phyloP scores from a whole-genome alignment of 2,329 filamentous ascomycete species.

The Hyphodiscus sp. region DNA sequence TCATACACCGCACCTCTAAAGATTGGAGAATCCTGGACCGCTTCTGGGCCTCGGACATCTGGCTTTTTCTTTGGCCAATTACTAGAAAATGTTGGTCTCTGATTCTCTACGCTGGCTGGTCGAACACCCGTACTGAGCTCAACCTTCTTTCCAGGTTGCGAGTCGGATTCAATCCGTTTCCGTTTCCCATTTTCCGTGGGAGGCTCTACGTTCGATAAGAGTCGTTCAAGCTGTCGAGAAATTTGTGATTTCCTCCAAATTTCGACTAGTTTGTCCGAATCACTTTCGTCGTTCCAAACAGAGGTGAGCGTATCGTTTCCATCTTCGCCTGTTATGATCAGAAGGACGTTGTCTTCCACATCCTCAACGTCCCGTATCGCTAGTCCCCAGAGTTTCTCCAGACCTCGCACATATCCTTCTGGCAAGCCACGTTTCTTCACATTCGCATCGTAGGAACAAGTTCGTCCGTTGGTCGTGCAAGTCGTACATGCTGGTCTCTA shows the following conservation, averaged over 20 bases:
- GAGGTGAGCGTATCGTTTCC: conserved; percentile 26
- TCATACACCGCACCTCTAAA: background rate
- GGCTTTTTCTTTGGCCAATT: conserved; percentile 4
- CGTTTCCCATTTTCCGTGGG: conserved; percentile 19
- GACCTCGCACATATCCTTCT: conserved; percentile 70
- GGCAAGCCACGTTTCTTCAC: conserved; percentile 73
- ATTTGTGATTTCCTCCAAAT: conserved; percentile 29
- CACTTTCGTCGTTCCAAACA: conserved; percentile 26
- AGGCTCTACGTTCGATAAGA: conserved; percentile 25
- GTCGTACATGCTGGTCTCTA: conserved; percentile 47
- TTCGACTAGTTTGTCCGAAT: conserved; percentile 24
- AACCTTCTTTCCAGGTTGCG: conserved; percentile 10
- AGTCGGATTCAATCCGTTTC: conserved; percentile 21
- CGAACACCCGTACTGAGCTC: background rate
- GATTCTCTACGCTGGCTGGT: background rate
- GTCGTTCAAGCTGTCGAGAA: conserved; percentile 25
- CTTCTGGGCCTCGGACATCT: conserved; percentile 2
- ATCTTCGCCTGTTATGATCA: conserved; percentile 37
- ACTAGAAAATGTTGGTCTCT: background rate
- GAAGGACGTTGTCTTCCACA: conserved; percentile 41
- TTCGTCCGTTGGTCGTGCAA: conserved; percentile 43
- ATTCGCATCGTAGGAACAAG: conserved; percentile 61
- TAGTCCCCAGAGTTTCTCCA: conserved; percentile 55
- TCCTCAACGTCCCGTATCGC: conserved; percentile 44
- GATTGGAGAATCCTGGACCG: background rate